These are phyloP conservation scores for Phoma herbarum DNA, from an alignment of 2,329 filamentous ascomycete genomes.

Conservation along the genomic window DNA sequence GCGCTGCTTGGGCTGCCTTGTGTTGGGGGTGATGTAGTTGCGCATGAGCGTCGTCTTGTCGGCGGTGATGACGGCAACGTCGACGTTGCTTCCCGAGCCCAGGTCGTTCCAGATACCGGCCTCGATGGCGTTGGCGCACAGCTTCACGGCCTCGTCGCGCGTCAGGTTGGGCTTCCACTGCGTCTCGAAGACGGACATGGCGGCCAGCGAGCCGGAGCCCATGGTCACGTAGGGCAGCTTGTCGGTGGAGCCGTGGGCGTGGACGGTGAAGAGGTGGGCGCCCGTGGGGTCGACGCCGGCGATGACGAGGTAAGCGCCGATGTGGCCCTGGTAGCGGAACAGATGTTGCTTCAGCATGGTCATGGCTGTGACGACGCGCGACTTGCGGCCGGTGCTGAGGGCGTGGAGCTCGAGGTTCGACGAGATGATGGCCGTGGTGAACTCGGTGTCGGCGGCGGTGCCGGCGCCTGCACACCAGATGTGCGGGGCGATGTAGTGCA, in stretches of 20 bases:
- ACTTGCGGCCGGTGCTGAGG: slow-evolving; percentile 93
- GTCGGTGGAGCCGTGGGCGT: slow-evolving; percentile 97
- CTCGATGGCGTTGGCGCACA: slow-evolving; percentile 87
- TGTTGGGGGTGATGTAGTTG: slow-evolving; percentile 93
- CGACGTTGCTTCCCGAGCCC: slow-evolving; percentile 96
- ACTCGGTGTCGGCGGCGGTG: slow-evolving; percentile 97
- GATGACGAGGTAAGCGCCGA: slow-evolving; percentile 96
- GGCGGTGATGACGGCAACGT: slow-evolving; percentile 92
- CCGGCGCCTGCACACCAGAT: slow-evolving; percentile 99
- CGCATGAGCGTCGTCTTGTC: slow-evolving; percentile 94
- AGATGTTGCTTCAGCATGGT: slow-evolving; percentile 99
- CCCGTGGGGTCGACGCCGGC: slow-evolving; percentile 97
- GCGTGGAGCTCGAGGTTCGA: slow-evolving; percentile 98
- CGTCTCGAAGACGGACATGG: slow-evolving; percentile 98
- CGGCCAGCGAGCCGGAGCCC: slow-evolving; percentile 93
- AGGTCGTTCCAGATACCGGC: slow-evolving; percentile 99
- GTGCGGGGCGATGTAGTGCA: slow-evolving; percentile 97
- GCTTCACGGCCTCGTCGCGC: slow-evolving; percentile 80
- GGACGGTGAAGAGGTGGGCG: slow-evolving; percentile 94
- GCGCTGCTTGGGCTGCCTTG: slow-evolving; percentile 87
- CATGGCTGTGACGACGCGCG: slow-evolving; percentile 98
- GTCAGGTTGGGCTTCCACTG: slow-evolving; percentile 85
- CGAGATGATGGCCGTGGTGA: slow-evolving; percentile 97
- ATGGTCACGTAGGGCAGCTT: slow-evolving; percentile 99
- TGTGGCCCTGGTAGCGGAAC: slow-evolving; percentile 97